Base-by-base conservation (phyloP, 129 eudicot species). In the Sambucus nigra region DNA sequence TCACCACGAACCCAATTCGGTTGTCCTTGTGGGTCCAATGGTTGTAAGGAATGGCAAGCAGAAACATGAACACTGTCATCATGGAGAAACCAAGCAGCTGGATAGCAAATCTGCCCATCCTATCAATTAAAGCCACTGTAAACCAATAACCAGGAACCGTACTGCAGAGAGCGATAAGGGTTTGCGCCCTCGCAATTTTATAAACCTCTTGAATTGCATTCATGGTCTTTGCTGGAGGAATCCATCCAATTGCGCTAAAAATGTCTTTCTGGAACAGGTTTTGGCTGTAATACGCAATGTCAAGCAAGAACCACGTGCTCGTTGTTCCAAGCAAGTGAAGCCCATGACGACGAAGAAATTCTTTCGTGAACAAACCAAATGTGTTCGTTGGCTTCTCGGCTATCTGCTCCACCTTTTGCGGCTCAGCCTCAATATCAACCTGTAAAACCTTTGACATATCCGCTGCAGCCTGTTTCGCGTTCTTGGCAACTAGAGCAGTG, bases 81-180 rank as follows among this genome's bases (percentile, higher is more conserved):
- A 80, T 72, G 22, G 55, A 40, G 39, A 84, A 84, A 13, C 94
- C 94, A 56, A 76, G 52, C 24, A 84, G 8, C 18, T 84, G 94
- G 31, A 84, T 84, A 1, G 32, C 16, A 55, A 80, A 84, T 56
- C 94, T 51, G 2, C 88, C 94, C 11, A 76, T 68, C 51, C 10
- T 31, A 22, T 84, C 94, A 1, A 84, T 84, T 0, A 84, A 46
- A 15, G 74, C 77, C 8, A 84, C 94, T 4, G 94, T 84, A 65
- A 84, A 76, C 88, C 94, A 84, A 48, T 84, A 84, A 11, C 88
- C 94, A 0, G 94, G 94, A 8, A 83, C 94, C 2, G 94, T 83
- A 48, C 87, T 83, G 40, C 76, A 79, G 16, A 83, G 64, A 18
- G 88, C 94, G n/a, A 84, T 84, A 4, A 84, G 57, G 27, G 94